Evolutionary conservation across 148 eudicot genomes (phyloP).

Genomic region (Chenopodium formosanum): DNA sequence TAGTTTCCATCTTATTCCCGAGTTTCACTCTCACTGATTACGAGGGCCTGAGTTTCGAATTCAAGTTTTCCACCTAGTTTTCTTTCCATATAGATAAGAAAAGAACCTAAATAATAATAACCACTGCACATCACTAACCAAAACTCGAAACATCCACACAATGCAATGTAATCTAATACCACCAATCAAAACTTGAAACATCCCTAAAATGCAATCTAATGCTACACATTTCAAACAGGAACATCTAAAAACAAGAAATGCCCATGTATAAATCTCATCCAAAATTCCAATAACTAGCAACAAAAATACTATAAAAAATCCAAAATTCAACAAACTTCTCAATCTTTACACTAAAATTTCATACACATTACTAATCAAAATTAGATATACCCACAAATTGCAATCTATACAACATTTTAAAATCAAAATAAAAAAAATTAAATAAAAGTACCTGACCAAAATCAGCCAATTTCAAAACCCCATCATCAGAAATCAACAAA

Average conservation of each 20-base stretch:
- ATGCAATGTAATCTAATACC: neutral
- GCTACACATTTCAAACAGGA: too few species aligned
- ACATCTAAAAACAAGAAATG: neutral
- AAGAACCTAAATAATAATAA: too few species aligned
- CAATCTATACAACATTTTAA: neutral
- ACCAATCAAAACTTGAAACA: neutral
- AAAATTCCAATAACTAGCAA: neutral
- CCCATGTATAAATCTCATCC: neutral
- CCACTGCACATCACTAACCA: neutral
- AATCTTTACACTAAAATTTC: too few species aligned
- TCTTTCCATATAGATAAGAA: too few species aligned
- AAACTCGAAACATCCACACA: neutral
- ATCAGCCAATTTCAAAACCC: constrained; percentile 86
- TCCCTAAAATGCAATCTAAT: neutral
- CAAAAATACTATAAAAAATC: neutral
- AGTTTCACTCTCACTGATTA: too few species aligned
- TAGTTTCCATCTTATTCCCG: too few species aligned
- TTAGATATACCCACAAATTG: too few species aligned
- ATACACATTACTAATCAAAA: too few species aligned
- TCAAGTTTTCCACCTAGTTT: too few species aligned
- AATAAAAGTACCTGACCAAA: constrained; percentile 89
- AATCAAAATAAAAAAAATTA: constrained; percentile 4
- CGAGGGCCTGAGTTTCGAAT: too few species aligned
- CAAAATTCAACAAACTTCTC: neutral
- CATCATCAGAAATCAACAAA: constrained; percentile 73